phyloP scores from a whole-genome alignment of 108 stramenopile species.

The Stephanodiscus triporus region DNA sequence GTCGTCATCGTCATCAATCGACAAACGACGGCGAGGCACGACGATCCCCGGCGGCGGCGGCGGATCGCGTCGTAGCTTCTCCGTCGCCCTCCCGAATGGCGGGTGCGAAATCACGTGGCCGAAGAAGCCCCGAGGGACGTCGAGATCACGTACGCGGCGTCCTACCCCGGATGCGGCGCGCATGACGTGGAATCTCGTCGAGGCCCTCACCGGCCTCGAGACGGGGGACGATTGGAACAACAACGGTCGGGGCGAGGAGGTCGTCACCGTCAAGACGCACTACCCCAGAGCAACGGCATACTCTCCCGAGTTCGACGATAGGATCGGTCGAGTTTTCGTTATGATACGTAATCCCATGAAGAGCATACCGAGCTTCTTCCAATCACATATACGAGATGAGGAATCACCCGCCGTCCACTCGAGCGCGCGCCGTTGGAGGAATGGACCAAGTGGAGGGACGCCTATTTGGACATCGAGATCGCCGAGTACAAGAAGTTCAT shows the following conservation, averaged over 20 bases:
- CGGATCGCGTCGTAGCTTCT: slow-evolving; percentile 22
- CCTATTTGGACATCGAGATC: slow-evolving; percentile 52
- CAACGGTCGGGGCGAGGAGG: slow-evolving; percentile 44
- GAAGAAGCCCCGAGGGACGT: slow-evolving; percentile 33
- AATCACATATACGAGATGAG: slow-evolving; percentile 61
- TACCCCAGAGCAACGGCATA: slow-evolving; percentile 55
- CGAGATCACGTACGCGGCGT: slow-evolving; percentile 54
- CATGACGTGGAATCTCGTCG: slow-evolving; percentile 60
- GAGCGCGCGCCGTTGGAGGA: slow-evolving; percentile 54
- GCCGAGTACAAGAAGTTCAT: slow-evolving; percentile 49
- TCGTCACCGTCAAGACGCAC: slow-evolving; percentile 60
- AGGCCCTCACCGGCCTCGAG: slow-evolving; percentile 52
- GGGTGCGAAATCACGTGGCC: slow-evolving; percentile 55
- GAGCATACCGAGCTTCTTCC: slow-evolving; percentile 52
- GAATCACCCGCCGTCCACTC: slow-evolving; percentile 53
- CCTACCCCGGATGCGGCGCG: slow-evolving; percentile 62
- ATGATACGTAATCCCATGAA: slow-evolving; percentile 56
- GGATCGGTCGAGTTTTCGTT: slow-evolving; percentile 42
- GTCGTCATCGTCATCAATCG: not conserved
- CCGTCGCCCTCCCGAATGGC: slow-evolving; percentile 45
- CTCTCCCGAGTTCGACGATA: slow-evolving; percentile 40
- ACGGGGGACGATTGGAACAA: slow-evolving; percentile 66
- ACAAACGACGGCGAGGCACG: not conserved
- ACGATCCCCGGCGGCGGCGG: not conserved
- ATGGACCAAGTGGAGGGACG: slow-evolving; percentile 61